Evolutionary conservation across 2,329 filamentous ascomycete genomes (phyloP).

Genomic region (Talaromyces amestolkiae): DNA sequence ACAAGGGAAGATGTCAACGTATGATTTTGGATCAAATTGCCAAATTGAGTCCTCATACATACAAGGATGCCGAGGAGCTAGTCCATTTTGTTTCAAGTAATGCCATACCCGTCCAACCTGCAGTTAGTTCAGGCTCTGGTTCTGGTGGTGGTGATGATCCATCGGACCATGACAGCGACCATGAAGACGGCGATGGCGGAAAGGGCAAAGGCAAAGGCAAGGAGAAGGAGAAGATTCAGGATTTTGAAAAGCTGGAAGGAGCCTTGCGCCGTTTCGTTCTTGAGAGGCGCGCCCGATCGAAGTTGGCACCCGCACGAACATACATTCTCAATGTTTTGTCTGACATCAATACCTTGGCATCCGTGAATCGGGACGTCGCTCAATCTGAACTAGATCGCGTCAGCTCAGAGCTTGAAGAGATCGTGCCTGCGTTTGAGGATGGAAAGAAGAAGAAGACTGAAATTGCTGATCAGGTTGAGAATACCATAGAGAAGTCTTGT

Average conservation of each 20-base stretch:
- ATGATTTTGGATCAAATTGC: conserved; percentile 89
- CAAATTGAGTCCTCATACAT: conserved; percentile 83
- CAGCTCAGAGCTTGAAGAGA: conserved; percentile 70
- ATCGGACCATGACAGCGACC: conserved; percentile 43
- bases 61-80: conserved; percentile 86
- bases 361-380: conserved; percentile 83
- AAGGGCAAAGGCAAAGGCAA: conserved; percentile 72
- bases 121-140: conserved; percentile 51
- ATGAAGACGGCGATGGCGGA: conserved; percentile 50
- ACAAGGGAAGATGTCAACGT: conserved; percentile 86
- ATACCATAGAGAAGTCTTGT: conserved; percentile 79
- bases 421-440: conserved; percentile 82
- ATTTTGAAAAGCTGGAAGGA: conserved; percentile 86
- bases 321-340: conserved; percentile 91
- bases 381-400: conserved; percentile 82
- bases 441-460: conserved; percentile 76
- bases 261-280: conserved; percentile 89
- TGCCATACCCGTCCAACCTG: conserved; percentile 72
- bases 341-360: conserved; percentile 78
- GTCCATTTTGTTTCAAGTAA: conserved; percentile 99
- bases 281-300: conserved; percentile 91
- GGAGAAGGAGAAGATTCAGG: conserved; percentile 82
- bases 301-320: conserved; percentile 90
- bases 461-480: conserved; percentile 77
- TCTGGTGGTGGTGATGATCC: conserved; percentile 53